phyloP scores from a whole-genome alignment of 306 rosid species.

The Benincasa hispida region DNA sequence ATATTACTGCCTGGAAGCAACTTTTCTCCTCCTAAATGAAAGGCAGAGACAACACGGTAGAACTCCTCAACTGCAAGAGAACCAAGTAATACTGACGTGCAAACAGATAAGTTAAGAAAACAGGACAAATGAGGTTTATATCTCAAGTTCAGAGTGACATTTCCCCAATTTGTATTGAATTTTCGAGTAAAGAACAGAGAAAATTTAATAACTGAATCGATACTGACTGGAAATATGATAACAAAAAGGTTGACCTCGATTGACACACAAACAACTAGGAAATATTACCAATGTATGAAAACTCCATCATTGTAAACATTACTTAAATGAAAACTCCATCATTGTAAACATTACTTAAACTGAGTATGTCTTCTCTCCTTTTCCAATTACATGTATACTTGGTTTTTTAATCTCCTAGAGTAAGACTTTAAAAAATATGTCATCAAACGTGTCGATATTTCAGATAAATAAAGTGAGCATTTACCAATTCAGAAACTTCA shows the following conservation, averaged over 20 bases:
- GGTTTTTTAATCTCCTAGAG: background rate
- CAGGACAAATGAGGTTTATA: background rate
- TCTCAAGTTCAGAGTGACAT: background rate
- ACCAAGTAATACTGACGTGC: background rate
- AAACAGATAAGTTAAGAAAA: background rate
- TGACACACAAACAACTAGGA: background rate
- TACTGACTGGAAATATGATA: background rate
- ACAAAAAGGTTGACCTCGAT: background rate
- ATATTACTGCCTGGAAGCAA: background rate
- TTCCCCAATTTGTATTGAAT: background rate
- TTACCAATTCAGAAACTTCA: conserved; percentile 72
- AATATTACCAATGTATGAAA: background rate
- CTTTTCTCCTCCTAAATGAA: background rate
- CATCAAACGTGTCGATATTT: background rate
- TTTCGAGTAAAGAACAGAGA: background rate
- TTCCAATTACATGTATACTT: background rate
- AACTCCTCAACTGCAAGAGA: background rate
- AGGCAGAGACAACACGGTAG: background rate
- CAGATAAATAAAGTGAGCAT: conserved; percentile 5
- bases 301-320: background rate
- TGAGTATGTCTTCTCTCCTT: background rate
- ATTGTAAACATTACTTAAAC: background rate
- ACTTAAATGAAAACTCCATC: background rate
- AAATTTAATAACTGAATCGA: background rate
- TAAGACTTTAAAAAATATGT: background rate